Evolutionary conservation across 148 eudicot species (phyloP).

Genomic region (Camellia sinensis): DNA sequence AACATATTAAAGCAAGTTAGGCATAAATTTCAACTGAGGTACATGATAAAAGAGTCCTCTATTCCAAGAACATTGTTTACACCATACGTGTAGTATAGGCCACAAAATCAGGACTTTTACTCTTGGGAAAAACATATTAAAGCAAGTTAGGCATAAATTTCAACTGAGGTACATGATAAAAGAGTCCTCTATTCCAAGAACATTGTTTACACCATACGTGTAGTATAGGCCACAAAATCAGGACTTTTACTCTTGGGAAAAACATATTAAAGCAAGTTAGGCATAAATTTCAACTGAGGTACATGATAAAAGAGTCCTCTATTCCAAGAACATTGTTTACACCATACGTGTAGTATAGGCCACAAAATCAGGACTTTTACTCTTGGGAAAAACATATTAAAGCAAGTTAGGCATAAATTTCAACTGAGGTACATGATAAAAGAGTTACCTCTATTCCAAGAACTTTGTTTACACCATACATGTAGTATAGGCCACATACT

Average conservation of each 20-base stretch:
- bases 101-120: no score
- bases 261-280: neutral
- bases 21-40: no score
- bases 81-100: no score
- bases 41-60: no score
- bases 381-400: neutral
- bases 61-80: no score
- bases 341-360: conserved; percentile 49
- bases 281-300: neutral
- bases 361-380: conserved; percentile 13
- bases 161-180: no score
- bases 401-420: neutral
- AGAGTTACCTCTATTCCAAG: conserved; percentile 46
- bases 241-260: neutral
- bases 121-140: no score
- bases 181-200: no score
- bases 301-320: conserved; percentile 23
- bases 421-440: neutral
- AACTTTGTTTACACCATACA: conserved; percentile 48
- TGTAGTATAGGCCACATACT: conserved; percentile 49
- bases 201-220: no score
- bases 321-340: conserved; percentile 46
- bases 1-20: no score
- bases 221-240: no score
- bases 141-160: no score